Conservation (phyloP, 805 yeast genomes). For the Kluyveromyces dobzhanskii region DNA sequence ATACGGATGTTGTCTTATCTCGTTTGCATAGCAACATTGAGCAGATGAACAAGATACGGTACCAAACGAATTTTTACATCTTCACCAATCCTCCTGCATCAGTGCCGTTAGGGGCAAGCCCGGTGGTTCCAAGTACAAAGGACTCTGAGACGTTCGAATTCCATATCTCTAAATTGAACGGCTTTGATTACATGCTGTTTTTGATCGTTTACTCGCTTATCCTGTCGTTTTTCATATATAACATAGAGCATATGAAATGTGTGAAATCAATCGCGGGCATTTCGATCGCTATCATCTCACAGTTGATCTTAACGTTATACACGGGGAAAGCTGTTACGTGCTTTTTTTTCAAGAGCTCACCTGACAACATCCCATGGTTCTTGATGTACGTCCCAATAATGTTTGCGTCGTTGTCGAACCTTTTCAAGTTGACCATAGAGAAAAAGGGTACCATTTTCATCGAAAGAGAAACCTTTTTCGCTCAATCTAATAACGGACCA, state of each 20-base stretch:
- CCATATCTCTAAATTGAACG: slow-evolving; percentile 1
- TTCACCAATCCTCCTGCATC: slow-evolving; percentile 3
- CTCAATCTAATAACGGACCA: neutral
- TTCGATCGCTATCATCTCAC: slow-evolving; percentile 10
- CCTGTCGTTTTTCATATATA: neutral
- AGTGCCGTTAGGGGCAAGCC: neutral
- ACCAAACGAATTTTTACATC: slow-evolving; percentile 15
- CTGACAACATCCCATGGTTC: slow-evolving; percentile 11
- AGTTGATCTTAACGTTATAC: slow-evolving; percentile 9
- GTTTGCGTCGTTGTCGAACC: slow-evolving; percentile 4
- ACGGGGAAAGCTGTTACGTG: slow-evolving; percentile 12
- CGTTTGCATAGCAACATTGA: slow-evolving; percentile 29
- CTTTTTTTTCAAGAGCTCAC: slow-evolving; percentile 11
- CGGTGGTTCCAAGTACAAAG: too few relatives aligned
- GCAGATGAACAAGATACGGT: slow-evolving; percentile 12
- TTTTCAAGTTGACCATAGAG: slow-evolving; percentile 2
- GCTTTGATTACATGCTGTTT: neutral
- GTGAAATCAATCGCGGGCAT: slow-evolving; percentile 13
- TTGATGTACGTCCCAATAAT: slow-evolving; percentile 11
- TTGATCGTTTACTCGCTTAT: neutral
- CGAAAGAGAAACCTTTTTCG: neutral
- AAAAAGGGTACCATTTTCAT: slow-evolving; percentile 1
- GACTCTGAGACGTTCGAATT: slow-evolving; percentile 5
- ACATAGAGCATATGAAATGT: slow-evolving; percentile 3
- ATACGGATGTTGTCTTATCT: slow-evolving; percentile 7